Conservation (phyloP, 768 basidiomycete species). For the Tricholoma matsutake region DNA sequence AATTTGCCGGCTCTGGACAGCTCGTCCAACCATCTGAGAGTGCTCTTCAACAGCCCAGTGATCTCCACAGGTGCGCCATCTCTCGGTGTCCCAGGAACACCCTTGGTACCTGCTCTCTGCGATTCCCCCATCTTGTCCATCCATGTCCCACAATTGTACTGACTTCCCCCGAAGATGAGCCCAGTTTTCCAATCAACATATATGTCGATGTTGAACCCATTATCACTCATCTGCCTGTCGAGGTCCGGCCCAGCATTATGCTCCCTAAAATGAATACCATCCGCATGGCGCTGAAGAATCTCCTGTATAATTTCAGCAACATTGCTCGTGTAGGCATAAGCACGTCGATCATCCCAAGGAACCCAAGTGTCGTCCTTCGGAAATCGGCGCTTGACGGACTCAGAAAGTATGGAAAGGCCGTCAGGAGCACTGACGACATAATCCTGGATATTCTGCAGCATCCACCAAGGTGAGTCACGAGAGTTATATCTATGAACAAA, state of each 20-base stretch:
- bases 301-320: constrained; percentile 97
- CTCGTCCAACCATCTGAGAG: constrained; percentile 81
- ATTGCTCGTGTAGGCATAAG: constrained; percentile 78
- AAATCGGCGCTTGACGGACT: constrained; percentile 88
- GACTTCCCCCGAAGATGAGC: constrained; percentile 83
- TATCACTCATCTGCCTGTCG: constrained; percentile 94
- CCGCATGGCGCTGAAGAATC: constrained; percentile 89
- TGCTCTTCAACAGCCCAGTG: constrained; percentile 89
- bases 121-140: constrained; percentile 99
- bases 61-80: constrained; percentile 98
- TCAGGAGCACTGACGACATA: constrained; percentile 83
- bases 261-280: constrained; percentile 92
- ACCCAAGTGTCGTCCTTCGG: constrained; percentile 95
- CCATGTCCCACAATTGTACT: constrained; percentile 89
- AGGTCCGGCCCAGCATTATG: constrained; percentile 95
- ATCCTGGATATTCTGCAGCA: constrained; percentile 97
- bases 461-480: constrained; percentile 99
- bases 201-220: constrained; percentile 92
- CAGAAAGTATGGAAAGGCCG: constrained; percentile 75
- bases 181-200: constrained; percentile 96
- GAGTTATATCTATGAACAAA: constrained; percentile 76
- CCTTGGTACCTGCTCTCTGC: constrained; percentile 87
- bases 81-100: constrained; percentile 91
- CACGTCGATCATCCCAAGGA: constrained; percentile 79
- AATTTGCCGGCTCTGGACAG: constrained; percentile 66